Conservation (phyloP, 768 basidiomycete genomes). For the Trametes cingulata region DNA sequence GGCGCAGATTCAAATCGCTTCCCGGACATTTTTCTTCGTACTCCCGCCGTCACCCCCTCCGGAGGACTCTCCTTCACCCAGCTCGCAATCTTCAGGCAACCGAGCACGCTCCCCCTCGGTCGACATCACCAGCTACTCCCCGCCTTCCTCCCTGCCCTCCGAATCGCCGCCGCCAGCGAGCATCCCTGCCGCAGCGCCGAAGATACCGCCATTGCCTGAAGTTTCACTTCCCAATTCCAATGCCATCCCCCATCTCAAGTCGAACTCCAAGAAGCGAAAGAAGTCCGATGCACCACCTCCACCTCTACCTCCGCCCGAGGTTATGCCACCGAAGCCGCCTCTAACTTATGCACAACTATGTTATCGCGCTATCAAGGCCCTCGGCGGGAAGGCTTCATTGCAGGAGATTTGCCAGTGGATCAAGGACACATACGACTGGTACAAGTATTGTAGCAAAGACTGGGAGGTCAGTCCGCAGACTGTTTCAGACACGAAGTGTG, state of each 20-base stretch:
- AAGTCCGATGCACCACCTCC: constrained; percentile 46
- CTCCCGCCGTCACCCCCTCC: constrained; percentile 85
- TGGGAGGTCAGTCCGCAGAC: constrained; percentile 77
- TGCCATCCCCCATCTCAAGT: constrained; percentile 33
- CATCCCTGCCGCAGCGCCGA: constrained; percentile 44
- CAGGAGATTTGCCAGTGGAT: constrained; percentile 95
- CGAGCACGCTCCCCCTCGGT: constrained; percentile 75
- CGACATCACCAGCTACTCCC: constrained; percentile 57
- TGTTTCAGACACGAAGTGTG: neutral
- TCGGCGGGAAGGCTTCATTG: constrained; percentile 84
- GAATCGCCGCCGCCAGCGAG: constrained; percentile 67
- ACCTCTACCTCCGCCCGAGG: constrained; percentile 58
- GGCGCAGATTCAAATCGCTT: constrained; percentile 96
- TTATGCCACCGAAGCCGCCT: constrained; percentile 86
- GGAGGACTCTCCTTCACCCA: constrained; percentile 80
- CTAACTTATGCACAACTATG: constrained; percentile 92
- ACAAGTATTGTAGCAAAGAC: constrained; percentile 80
- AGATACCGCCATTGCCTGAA: constrained; percentile 47
- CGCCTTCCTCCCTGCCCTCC: constrained; percentile 75
- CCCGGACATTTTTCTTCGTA: constrained; percentile 95
- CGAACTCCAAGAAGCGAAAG: constrained; percentile 71
- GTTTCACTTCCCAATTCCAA: constrained; percentile 66
- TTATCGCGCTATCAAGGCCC: constrained; percentile 80
- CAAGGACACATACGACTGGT: constrained; percentile 85
- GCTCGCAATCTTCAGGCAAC: constrained; percentile 67